Evolutionary conservation across 768 basidiomycete species (phyloP).

Genomic region (Candolleomyces eurysporus): DNA sequence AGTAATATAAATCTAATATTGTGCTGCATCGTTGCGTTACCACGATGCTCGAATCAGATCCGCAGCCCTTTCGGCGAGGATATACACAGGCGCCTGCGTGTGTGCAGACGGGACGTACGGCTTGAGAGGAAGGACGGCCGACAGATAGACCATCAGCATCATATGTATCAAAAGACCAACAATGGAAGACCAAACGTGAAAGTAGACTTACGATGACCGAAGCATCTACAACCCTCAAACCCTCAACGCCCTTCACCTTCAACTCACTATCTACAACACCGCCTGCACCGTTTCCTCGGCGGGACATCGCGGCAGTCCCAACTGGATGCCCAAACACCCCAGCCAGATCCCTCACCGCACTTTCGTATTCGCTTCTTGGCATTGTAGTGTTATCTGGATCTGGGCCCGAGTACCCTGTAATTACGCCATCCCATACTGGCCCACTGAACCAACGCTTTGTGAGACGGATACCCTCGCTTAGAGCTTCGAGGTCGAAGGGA

Average conservation of each 20-base stretch:
- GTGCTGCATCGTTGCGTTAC: too few relatives aligned
- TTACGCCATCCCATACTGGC: too few relatives aligned
- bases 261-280: constrained; percentile 9
- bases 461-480: constrained; percentile 19
- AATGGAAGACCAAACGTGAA: not conserved
- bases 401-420: too few relatives aligned
- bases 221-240: constrained; percentile 10
- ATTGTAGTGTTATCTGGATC: too few relatives aligned
- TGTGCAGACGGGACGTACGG: constrained; percentile 13
- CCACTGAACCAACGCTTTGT: constrained; percentile 15
- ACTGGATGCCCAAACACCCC: too few relatives aligned
- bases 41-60: constrained; percentile 6
- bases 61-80: constrained; percentile 12
- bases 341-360: too few relatives aligned
- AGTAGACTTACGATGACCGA: not conserved
- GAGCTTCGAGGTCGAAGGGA: constrained; percentile 22
- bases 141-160: not conserved
- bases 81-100: constrained; percentile 11
- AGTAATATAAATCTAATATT: too few relatives aligned
- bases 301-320: not conserved
- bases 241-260: not conserved
- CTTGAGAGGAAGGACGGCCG: not conserved
- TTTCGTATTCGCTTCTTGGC: too few relatives aligned
- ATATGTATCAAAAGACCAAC: not conserved
- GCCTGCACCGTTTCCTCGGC: not conserved